Percentiles rank a stretch among this genome's conserved stretches.
Evolutionary conservation across 148 eudicot genomes (phyloP).

Genomic region (Silene uniflora): DNA sequence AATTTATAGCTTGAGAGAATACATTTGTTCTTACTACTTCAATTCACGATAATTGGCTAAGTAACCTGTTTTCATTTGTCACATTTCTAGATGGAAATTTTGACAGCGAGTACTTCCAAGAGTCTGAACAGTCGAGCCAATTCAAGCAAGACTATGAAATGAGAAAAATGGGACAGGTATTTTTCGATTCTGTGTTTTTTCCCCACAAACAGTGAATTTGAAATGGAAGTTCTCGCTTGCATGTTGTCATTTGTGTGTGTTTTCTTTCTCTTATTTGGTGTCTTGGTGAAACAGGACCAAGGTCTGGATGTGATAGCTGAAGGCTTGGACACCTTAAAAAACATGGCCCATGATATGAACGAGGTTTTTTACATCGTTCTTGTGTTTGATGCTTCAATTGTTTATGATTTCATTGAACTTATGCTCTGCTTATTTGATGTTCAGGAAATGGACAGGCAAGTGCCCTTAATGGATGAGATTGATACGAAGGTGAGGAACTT

Average conservation of each 20-base stretch:
- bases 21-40: neutral
- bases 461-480: conserved; percentile 96
- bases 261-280: conserved; percentile 1
- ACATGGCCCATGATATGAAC: conserved; percentile 96
- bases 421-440: conserved; percentile 5
- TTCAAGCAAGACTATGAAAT: conserved; percentile 89
- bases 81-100: conserved; percentile 61
- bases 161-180: conserved; percentile 89
- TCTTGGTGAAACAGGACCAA: conserved; percentile 60
- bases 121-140: conserved; percentile 82
- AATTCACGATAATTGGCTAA: neutral
- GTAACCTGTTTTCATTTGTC: neutral
- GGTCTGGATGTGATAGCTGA: conserved; percentile 90
- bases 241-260: neutral
- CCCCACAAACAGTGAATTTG: neutral
- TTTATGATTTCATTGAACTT: neutral
- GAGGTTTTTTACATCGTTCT: conserved; percentile 55
- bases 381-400: neutral
- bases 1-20: neutral
- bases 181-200: neutral
- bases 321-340: conserved; percentile 90
- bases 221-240: conserved; percentile 1
- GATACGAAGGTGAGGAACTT: conserved; percentile 65
- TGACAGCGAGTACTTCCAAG: conserved; percentile 76
- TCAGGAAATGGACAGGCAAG: conserved; percentile 95